Evolutionary conservation across 2,329 filamentous ascomycete genomes (phyloP), one percentile per base, ranked within the genome.

Genomic region (Colletotrichum gigasporum): DNA sequence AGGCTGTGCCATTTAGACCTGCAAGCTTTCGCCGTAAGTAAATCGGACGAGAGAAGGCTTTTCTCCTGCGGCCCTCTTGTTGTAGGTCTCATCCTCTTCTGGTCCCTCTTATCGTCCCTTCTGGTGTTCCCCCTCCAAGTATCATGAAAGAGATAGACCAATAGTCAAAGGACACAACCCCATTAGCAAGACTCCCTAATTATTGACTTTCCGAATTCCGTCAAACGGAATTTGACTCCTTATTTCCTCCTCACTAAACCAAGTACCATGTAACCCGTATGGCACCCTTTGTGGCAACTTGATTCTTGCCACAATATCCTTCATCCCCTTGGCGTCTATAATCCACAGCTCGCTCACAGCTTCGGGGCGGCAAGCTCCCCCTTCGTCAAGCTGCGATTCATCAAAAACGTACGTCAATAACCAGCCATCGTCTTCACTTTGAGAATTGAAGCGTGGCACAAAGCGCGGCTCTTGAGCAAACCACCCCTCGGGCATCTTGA

Each of bases 351-450:
- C 89, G 30, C 85, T 89, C 22, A 72, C 78, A 0, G 86, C 79
- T 2, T 75, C 73, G 0, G 78, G 73, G 1, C 61, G 69, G 54
- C 83, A 86, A 37, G 82, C 75, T 0, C 83, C 86, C 0, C 75
- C 59, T 2, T 75, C 71, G n/a, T 87, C 80, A 0, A 91, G 77
- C 71, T 92, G 89, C 2, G 81, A 79, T 69, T 92, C 90, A 66
- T 92, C 87, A 66, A 92, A 92, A 1, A 90, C 88, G 67, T 91
- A 92, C 45, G 87, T 89, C 4, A 92, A 76, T 0, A 92, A 76
- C 75, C 84, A 92, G 0, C 90, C 90, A 67, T 90, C 87, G 68
- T 92, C 89, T 71, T 92, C 90, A 1, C 69, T 72, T 0, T 44
- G 62, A 0, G 77, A 74, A 10, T 74, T 68, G 1, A 68, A 44